phyloP scores from a whole-genome alignment of 805 yeast genomes.

The Ogataea salicorniae region DNA sequence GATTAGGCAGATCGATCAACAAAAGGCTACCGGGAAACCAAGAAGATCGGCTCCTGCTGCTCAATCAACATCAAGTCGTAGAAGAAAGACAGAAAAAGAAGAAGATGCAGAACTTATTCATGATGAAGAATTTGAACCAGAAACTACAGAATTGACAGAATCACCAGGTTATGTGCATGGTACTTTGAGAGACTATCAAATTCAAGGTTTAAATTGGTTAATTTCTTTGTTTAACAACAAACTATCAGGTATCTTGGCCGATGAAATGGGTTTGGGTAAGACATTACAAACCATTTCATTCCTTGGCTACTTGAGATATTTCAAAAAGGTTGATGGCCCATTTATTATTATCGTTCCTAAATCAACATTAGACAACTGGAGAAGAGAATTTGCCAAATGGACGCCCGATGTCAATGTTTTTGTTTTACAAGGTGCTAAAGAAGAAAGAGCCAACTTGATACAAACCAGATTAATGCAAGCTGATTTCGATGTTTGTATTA shows the following conservation, averaged over 20 bases:
- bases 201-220: constrained; percentile 95
- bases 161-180: constrained; percentile 81
- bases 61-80: constrained; percentile 33
- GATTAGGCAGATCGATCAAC: constrained; percentile 51
- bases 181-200: constrained; percentile 79
- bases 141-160: constrained; percentile 73
- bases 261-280: constrained; percentile 97
- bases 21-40: constrained; percentile 34
- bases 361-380: constrained; percentile 94
- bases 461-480: constrained; percentile 57
- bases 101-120: constrained; percentile 89
- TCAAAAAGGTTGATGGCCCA: constrained; percentile 80
- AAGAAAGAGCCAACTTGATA: constrained; percentile 60
- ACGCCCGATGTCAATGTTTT: constrained; percentile 88
- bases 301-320: constrained; percentile 78
- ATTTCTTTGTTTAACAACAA: constrained; percentile 82
- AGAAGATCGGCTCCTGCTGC: constrained; percentile 17
- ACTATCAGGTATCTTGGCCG: constrained; percentile 90
- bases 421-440: constrained; percentile 87
- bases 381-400: constrained; percentile 91
- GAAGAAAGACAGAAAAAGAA: constrained; percentile 88
- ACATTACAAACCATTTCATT: constrained; percentile 93
- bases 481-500: constrained; percentile 82
- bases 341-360: constrained; percentile 90
- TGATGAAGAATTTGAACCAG: constrained; percentile 68